phyloP scores from a whole-genome alignment of 208 protist species.

The Crithidia expoeki region DNA sequence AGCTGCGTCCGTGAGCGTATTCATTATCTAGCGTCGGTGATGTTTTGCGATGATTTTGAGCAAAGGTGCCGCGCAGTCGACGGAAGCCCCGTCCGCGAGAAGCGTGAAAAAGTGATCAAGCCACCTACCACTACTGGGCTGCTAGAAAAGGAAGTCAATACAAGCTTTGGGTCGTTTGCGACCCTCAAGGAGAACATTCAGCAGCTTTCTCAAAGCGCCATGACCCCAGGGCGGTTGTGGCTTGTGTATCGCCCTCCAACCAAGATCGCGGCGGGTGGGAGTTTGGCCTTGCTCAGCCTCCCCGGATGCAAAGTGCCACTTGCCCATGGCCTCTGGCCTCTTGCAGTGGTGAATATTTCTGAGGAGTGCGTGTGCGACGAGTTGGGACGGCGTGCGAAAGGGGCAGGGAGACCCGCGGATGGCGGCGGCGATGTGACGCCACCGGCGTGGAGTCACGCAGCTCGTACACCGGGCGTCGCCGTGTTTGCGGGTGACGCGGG shows the following conservation, averaged over 20 bases:
- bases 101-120: constrained; percentile 1
- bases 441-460: constrained; percentile 69
- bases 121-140: background rate
- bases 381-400: constrained; percentile 9
- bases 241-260: constrained; percentile 49
- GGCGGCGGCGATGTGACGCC: background rate
- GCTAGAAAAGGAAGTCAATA: constrained; percentile 33
- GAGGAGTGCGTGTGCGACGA: constrained; percentile 49
- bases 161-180: constrained; percentile 47
- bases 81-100: background rate
- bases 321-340: constrained; percentile 75
- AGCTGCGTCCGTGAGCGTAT: constrained; percentile 58
- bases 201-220: constrained; percentile 41
- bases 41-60: constrained; percentile 70
- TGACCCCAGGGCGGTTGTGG: constrained; percentile 69
- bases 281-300: constrained; percentile 52
- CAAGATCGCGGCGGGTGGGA: constrained; percentile 24
- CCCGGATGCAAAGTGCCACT: constrained; percentile 52
- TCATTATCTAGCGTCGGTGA: constrained; percentile 73
- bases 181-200: constrained; percentile 40
- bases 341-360: constrained; percentile 74
- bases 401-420: constrained; percentile 1
- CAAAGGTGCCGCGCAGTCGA: constrained; percentile 24
- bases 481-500: background rate
- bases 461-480: constrained; percentile 33